Evolutionary conservation across 2,329 filamentous ascomycete species (phyloP).

Genomic region (Amauroascus niger): DNA sequence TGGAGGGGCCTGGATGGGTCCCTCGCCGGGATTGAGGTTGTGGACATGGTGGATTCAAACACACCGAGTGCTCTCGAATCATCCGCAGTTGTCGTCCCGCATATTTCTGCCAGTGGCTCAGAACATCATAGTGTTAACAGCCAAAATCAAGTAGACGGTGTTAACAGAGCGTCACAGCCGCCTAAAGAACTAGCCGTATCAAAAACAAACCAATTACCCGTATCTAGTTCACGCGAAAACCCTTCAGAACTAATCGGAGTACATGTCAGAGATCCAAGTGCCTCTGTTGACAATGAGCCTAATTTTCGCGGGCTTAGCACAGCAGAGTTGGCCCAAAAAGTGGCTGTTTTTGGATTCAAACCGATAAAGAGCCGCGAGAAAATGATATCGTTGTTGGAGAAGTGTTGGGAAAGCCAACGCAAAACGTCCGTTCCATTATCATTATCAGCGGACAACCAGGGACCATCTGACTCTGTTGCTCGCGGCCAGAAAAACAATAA

Average conservation of each 20-base stretch:
- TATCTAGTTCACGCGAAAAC: neutral
- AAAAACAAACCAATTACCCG: neutral
- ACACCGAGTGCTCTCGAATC: conserved; percentile 4
- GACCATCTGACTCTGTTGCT: neutral
- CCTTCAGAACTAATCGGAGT: neutral
- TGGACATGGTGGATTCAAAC: conserved; percentile 47
- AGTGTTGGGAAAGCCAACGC: conserved; percentile 59
- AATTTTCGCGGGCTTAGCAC: conserved; percentile 55
- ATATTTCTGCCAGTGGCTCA: neutral
- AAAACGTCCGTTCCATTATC: conserved; percentile 6
- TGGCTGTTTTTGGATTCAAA: conserved; percentile 62
- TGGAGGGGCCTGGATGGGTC: conserved; percentile 57
- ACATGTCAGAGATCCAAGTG: neutral
- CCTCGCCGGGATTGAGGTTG: conserved; percentile 52
- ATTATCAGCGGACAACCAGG: neutral
- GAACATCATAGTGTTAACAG: neutral
- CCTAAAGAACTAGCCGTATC: neutral
- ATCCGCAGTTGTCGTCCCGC: neutral
- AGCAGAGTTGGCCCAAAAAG: conserved; percentile 51
- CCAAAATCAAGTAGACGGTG: neutral
- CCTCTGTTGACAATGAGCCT: conserved; percentile 31
- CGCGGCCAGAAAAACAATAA: neutral
- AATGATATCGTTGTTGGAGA: conserved; percentile 60
- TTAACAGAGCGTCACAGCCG: neutral
- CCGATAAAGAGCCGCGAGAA: conserved; percentile 55